Evolutionary conservation across 1,284 basidiomycete genomes (phyloP).

Genomic region (Rhizoctonia solani): DNA sequence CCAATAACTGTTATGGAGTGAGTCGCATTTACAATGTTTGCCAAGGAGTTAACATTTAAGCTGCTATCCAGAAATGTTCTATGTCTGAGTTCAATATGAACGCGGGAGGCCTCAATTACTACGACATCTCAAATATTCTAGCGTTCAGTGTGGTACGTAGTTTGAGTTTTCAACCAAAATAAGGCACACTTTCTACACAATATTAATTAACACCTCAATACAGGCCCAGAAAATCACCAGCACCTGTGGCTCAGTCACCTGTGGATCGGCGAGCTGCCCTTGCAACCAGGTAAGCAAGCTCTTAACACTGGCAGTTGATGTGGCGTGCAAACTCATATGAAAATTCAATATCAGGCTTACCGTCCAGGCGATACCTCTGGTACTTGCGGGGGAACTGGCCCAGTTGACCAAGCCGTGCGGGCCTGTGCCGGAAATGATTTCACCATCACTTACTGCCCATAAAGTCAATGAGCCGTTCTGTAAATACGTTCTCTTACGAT

Average conservation of each 20-base stretch:
- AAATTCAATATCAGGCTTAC: conserved; percentile 1
- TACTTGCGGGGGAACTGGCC: conserved; percentile 19
- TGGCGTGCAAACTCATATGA: neutral
- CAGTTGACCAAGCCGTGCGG: conserved; percentile 27
- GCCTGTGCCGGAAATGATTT: conserved; percentile 29
- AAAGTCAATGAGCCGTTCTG: neutral
- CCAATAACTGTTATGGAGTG: conserved; percentile 34
- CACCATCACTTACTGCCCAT: conserved; percentile 36
- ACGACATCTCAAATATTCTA: conserved; percentile 36
- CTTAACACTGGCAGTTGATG: neutral
- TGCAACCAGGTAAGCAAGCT: conserved; percentile 31
- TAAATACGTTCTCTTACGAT: neutral
- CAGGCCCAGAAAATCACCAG: conserved; percentile 6
- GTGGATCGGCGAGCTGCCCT: conserved; percentile 31
- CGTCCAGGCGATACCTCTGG: conserved; percentile 31
- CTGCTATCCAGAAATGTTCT: neutral
- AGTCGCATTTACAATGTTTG: neutral
- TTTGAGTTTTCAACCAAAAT: neutral
- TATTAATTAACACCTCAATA: neutral
- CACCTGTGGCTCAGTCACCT: conserved; percentile 29
- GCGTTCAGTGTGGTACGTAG: conserved; percentile 30
- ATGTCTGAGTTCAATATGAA: conserved; percentile 34
- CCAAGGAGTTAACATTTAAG: neutral
- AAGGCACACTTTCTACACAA: neutral
- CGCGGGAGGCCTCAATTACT: conserved; percentile 19